A percentile compares a stretch with the other conserved stretches of the same genome.
phyloP scores from a whole-genome alignment of 495 filamentous ascomycete species.

The Xylaria nigripes region DNA sequence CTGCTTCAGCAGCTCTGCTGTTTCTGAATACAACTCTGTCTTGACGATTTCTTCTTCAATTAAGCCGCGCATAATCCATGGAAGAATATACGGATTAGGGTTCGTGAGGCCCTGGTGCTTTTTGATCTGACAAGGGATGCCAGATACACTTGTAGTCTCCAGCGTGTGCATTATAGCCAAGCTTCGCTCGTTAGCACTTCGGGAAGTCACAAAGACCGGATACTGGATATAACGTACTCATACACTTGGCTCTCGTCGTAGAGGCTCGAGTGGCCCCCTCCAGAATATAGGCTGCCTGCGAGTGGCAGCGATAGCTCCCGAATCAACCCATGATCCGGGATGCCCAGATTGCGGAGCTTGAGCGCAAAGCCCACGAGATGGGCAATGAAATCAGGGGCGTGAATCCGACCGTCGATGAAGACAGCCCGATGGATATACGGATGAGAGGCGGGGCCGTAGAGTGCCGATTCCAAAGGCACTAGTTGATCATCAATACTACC shows the following conservation, averaged over 20 bases:
- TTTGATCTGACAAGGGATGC: conserved; percentile 39
- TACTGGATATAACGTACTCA: conserved; percentile 43
- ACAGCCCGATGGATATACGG: conserved; percentile 90
- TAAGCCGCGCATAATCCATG: conserved; percentile 88
- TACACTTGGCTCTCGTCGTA: conserved; percentile 91
- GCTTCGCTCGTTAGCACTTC: conserved; percentile 32
- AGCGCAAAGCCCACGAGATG: conserved; percentile 88
- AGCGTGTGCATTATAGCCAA: conserved; percentile 79
- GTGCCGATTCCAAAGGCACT: conserved; percentile 73
- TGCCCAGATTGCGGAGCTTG: conserved; percentile 85
- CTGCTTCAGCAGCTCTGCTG: conserved; percentile 66
- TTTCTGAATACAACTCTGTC: conserved; percentile 66
- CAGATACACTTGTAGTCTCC: conserved; percentile 62
- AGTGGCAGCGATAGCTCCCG: conserved; percentile 82
- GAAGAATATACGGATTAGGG: conserved; percentile 77
- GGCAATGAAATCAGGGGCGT: conserved; percentile 87
- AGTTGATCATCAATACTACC: conserved; percentile 96
- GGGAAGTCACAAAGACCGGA: background rate
- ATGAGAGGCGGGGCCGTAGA: conserved; percentile 73
- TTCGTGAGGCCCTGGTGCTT: conserved; percentile 41
- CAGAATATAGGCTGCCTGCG: conserved; percentile 82
- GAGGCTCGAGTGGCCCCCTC: conserved; percentile 86
- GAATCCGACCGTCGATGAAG: conserved; percentile 88
- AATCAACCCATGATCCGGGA: conserved; percentile 87
- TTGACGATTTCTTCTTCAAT: conserved; percentile 89